Evolutionary conservation across 2,329 filamentous ascomycete genomes (phyloP).

Genomic region (Leptographium lundbergii): DNA sequence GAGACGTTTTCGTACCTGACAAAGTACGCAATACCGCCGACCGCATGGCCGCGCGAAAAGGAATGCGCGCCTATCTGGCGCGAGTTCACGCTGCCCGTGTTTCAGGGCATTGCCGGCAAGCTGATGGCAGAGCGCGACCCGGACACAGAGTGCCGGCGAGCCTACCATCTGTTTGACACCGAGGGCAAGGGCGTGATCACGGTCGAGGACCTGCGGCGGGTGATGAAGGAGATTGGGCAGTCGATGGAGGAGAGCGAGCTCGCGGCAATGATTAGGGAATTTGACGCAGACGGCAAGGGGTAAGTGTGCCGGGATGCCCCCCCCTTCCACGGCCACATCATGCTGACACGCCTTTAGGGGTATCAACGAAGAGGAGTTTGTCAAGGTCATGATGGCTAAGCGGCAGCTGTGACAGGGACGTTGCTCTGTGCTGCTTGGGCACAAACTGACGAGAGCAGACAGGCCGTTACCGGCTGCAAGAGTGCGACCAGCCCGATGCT

Average conservation of each 20-base stretch:
- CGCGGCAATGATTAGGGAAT: constrained; percentile 93
- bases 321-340: neutral
- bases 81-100: constrained; percentile 58
- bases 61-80: constrained; percentile 52
- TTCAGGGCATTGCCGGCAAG: constrained; percentile 65
- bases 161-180: constrained; percentile 87
- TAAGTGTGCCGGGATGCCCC: neutral
- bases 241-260: constrained; percentile 88
- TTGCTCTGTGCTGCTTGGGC: neutral
- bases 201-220: constrained; percentile 72
- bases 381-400: constrained; percentile 43
- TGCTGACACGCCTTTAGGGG: constrained; percentile 23
- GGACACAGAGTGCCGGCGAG: constrained; percentile 77
- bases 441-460: neutral
- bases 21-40: constrained; percentile 62
- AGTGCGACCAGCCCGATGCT: neutral
- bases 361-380: constrained; percentile 56
- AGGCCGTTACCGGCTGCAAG: neutral
- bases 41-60: constrained; percentile 40
- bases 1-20: constrained; percentile 75
- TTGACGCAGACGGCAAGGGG: constrained; percentile 88
- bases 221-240: constrained; percentile 85
- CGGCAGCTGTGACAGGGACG: constrained; percentile 9
- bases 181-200: constrained; percentile 87
- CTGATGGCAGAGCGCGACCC: constrained; percentile 76